Evolutionary conservation across 2,329 filamentous ascomycete species (phyloP).

Genomic region (Aureobasidium pullulans): DNA sequence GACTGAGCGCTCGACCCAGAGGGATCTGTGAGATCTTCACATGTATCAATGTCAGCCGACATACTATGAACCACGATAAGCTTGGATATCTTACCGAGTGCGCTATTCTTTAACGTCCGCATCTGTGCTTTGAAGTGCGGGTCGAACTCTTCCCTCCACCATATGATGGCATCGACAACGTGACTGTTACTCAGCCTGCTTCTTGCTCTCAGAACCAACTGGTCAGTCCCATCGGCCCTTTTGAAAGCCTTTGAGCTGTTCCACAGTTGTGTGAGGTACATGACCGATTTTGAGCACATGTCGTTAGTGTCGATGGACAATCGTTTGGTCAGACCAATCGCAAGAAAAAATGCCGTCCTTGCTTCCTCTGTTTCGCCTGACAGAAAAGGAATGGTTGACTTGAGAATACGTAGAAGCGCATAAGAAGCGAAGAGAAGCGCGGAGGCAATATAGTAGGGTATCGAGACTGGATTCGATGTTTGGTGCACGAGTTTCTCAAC

Average conservation of each 20-base stretch:
- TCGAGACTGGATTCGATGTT: background rate
- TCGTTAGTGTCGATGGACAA: background rate
- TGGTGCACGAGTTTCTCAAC: background rate
- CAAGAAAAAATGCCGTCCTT: background rate
- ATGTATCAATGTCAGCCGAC: background rate
- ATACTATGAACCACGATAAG: no score
- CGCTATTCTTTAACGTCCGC: background rate
- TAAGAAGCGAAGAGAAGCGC: background rate
- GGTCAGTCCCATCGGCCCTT: background rate
- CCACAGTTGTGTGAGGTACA: background rate
- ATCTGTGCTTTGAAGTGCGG: background rate
- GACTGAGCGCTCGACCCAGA: background rate
- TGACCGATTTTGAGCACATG: background rate
- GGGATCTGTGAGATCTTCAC: background rate
- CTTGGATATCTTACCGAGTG: background rate
- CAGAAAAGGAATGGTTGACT: background rate
- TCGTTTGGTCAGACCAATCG: background rate
- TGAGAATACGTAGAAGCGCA: background rate
- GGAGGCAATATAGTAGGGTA: background rate
- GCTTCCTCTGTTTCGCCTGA: background rate
- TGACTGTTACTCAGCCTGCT: background rate
- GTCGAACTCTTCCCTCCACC: conserved; percentile 4
- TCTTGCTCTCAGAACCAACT: background rate
- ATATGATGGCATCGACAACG: background rate
- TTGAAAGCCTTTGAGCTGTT: conserved; percentile 1